These are phyloP conservation scores for Avena insularis DNA, from an alignment of 176 grass and related monocot species.

Conservation along the genomic window DNA sequence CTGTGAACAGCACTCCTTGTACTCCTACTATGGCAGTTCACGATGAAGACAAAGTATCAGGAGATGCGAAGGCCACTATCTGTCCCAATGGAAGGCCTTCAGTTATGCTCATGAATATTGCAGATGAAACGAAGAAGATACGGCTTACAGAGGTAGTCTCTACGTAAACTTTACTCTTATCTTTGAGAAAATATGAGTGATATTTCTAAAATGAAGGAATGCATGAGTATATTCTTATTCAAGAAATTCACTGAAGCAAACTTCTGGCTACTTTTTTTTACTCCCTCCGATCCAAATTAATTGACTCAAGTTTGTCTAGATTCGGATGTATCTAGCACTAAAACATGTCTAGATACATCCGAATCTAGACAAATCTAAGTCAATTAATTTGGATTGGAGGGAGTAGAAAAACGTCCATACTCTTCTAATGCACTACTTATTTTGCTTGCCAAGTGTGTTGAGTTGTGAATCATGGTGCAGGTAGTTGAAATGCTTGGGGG, in stretches of 20 bases:
- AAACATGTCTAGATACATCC: too few species aligned
- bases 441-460: conserved; percentile 5
- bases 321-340: too few species aligned
- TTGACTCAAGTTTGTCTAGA: too few species aligned
- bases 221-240: neutral
- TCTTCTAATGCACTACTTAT: neutral
- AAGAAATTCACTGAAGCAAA: conserved; percentile 24
- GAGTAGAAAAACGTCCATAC: neutral
- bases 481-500: conserved; percentile 74
- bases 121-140: conserved; percentile 77
- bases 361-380: too few species aligned
- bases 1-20: conserved; percentile 2
- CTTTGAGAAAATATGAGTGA: neutral
- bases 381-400: too few species aligned
- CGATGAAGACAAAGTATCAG: conserved; percentile 41
- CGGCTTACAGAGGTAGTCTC: conserved; percentile 70
- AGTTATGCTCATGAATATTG: conserved; percentile 95
- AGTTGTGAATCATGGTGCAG: conserved; percentile 42
- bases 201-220: conserved; percentile 7
- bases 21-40: conserved; percentile 35
- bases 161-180: neutral
- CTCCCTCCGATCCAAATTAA: too few species aligned
- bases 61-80: conserved; percentile 24
- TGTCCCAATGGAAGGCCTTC: conserved; percentile 40
- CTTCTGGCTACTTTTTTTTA: neutral